phyloP scores from a whole-genome alignment of 1,284 basidiomycete species.

The Ustilago crameri region DNA sequence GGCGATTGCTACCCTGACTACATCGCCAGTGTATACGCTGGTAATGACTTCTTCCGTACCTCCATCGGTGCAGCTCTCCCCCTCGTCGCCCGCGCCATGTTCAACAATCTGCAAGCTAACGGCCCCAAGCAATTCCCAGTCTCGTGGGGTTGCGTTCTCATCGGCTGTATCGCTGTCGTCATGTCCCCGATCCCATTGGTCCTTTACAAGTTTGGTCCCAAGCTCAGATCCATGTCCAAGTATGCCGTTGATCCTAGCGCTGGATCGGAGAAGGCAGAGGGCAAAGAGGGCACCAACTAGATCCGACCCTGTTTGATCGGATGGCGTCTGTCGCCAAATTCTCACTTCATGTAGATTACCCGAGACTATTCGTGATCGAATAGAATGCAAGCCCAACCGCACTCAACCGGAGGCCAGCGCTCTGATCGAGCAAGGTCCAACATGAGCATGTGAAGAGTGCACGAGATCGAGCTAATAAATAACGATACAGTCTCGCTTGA shows the following conservation, averaged over 20 bases:
- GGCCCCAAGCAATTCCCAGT: conserved; percentile 55
- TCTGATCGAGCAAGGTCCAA: too few relatives aligned
- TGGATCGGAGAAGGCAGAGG: neutral
- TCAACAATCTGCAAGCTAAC: conserved; percentile 51
- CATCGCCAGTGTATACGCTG: conserved; percentile 52
- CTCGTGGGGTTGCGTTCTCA: conserved; percentile 50
- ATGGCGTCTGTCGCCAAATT: too few relatives aligned
- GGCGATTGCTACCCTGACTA: conserved; percentile 52
- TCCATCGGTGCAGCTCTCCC: conserved; percentile 54
- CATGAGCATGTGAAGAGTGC: too few relatives aligned
- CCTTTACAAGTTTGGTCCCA: conserved; percentile 56
- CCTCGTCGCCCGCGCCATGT: conserved; percentile 50
- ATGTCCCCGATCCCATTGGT: conserved; percentile 53
- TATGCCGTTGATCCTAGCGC: conserved; percentile 28
- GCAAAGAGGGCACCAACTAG: conserved; percentile 7
- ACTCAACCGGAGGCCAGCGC: too few relatives aligned
- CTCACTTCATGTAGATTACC: too few relatives aligned
- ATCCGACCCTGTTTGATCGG: too few relatives aligned
- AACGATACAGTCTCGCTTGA: too few relatives aligned
- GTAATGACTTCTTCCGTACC: conserved; percentile 56
- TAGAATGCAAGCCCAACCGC: too few relatives aligned
- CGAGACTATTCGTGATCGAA: too few relatives aligned
- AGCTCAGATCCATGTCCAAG: conserved; percentile 50
- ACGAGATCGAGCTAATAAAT: too few relatives aligned
- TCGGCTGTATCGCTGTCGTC: conserved; percentile 52